Evolutionary conservation across 169 alveolate genomes (phyloP).

Genomic region (Plasmodium vinckei): DNA sequence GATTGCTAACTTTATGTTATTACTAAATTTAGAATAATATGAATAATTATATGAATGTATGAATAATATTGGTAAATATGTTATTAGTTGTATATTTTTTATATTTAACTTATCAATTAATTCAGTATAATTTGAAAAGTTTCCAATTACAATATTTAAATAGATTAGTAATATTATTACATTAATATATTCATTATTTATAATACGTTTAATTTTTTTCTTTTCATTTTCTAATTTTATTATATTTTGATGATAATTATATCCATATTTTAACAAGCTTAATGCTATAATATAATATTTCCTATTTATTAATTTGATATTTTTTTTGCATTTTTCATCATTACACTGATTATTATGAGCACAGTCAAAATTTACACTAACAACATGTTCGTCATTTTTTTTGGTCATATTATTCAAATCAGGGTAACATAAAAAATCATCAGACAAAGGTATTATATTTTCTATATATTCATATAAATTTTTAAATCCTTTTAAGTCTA

Average conservation of each 20-base stretch:
- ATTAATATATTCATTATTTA: slow-evolving; percentile 56
- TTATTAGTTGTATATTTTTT: slow-evolving; percentile 59
- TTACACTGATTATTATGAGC: neutral
- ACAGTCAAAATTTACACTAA: neutral
- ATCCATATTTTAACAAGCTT: slow-evolving; percentile 42
- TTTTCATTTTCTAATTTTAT: slow-evolving; percentile 42
- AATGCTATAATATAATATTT: slow-evolving; percentile 28
- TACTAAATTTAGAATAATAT: slow-evolving; percentile 24
- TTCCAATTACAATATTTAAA: slow-evolving; percentile 43
- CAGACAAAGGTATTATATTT: too few species aligned
- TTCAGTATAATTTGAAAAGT: slow-evolving; percentile 21
- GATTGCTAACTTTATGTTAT: slow-evolving; percentile 18
- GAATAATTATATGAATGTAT: slow-evolving; percentile 49
- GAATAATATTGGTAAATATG: slow-evolving; percentile 44
- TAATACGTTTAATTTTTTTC: slow-evolving; percentile 27
- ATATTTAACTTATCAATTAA: slow-evolving; percentile 43
- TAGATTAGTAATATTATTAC: slow-evolving; percentile 41
- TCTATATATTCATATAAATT: too few species aligned
- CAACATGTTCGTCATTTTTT: neutral
- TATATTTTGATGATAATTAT: slow-evolving; percentile 15
- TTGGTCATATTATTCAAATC: too few species aligned
- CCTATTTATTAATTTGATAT: slow-evolving; percentile 9
- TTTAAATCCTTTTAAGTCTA: too few species aligned
- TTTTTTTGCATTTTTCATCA: neutral
- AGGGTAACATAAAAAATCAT: too few species aligned